phyloP scores from a whole-genome alignment of 352 stramenopile species.

The Phytopythium oedochilum region DNA sequence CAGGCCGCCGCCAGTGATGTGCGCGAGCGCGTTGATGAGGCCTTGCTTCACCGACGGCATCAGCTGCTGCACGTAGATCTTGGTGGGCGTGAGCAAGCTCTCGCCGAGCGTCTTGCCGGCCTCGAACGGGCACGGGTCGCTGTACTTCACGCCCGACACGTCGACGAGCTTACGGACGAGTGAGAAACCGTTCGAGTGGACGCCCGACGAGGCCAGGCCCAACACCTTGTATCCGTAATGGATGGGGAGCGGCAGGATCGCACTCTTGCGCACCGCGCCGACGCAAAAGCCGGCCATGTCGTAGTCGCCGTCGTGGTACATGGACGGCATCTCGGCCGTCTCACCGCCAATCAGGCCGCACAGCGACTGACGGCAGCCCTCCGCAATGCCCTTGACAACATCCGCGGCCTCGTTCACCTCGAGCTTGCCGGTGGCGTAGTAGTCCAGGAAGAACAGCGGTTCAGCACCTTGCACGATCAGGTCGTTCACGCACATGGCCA shows the following conservation, averaged over 20 bases:
- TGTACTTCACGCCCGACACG: constrained; percentile 82
- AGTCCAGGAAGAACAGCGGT: constrained; percentile 99
- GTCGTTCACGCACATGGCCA: constrained; percentile 99
- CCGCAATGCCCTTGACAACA: constrained; percentile 97
- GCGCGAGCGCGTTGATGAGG: constrained; percentile 91
- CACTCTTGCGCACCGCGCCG: constrained; percentile 90
- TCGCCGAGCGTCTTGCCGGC: constrained; percentile 89
- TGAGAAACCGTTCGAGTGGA: constrained; percentile 99
- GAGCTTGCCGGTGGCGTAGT: constrained; percentile 98
- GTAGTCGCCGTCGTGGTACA: constrained; percentile 98
- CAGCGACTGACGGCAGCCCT: constrained; percentile 94
- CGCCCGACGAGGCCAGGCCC: constrained; percentile 93
- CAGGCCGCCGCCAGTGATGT: constrained; percentile 98
- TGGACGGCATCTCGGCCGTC: constrained; percentile 98
- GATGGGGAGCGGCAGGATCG: constrained; percentile 87
- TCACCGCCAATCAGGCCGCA: constrained; percentile 96
- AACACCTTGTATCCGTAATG: constrained; percentile 91
- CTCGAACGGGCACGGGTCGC: constrained; percentile 72
- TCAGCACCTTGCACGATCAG: constrained; percentile 98
- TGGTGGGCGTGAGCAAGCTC: constrained; percentile 94
- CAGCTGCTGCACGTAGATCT: constrained; percentile 96
- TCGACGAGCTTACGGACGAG: constrained; percentile 97
- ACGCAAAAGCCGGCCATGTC: constrained; percentile 98
- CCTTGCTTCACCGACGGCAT: constrained; percentile 74
- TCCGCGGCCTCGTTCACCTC: constrained; percentile 92